These are phyloP conservation scores for Clarireedia homoeocarpa DNA, from an alignment of 2,329 filamentous ascomycete genomes.

Conservation along the genomic window DNA sequence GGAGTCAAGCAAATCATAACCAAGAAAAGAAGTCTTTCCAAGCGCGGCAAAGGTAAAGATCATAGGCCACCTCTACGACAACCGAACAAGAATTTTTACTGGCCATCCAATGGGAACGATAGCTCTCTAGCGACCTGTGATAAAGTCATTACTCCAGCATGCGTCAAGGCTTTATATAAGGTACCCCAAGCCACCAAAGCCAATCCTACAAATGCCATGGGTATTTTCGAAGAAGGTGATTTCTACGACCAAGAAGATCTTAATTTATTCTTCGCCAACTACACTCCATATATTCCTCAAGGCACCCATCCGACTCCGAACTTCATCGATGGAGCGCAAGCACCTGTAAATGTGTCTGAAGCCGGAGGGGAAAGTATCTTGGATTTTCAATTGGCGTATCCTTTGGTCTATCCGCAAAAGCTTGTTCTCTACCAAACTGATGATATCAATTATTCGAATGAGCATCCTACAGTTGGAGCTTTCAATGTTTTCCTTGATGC, in stretches of 20 bases:
- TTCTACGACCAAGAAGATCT: conserved; percentile 23
- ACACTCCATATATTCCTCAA: conserved; percentile 30
- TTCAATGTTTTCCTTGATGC: conserved; percentile 11
- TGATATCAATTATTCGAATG: conserved; percentile 17
- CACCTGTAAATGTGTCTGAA: conserved; percentile 12
- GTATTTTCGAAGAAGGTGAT: conserved; percentile 46
- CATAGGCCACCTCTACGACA: neutral
- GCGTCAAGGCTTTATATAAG: conserved; percentile 45
- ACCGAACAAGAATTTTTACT: neutral
- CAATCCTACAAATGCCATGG: conserved; percentile 38
- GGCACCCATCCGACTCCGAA: conserved; percentile 27
- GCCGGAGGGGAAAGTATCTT: conserved; percentile 18
- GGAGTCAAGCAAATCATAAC: conserved; percentile 33
- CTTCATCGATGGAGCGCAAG: conserved; percentile 28
- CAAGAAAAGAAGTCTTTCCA: conserved; percentile 26
- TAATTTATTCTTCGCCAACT: conserved; percentile 39
- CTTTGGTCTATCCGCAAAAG: conserved; percentile 42
- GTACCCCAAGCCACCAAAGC: conserved; percentile 34
- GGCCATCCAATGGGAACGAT: neutral
- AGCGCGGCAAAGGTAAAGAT: neutral
- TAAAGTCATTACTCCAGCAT: conserved; percentile 47
- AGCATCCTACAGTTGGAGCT: neutral
- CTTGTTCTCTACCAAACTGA: conserved; percentile 37
- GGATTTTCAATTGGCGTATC: conserved; percentile 39
- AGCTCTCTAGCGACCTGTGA: conserved; percentile 35